Percentiles rank a stretch among this genome's conserved stretches.
Conservation (phyloP, 2,329 filamentous ascomycete species). For the Calonectria hongkongensis region DNA sequence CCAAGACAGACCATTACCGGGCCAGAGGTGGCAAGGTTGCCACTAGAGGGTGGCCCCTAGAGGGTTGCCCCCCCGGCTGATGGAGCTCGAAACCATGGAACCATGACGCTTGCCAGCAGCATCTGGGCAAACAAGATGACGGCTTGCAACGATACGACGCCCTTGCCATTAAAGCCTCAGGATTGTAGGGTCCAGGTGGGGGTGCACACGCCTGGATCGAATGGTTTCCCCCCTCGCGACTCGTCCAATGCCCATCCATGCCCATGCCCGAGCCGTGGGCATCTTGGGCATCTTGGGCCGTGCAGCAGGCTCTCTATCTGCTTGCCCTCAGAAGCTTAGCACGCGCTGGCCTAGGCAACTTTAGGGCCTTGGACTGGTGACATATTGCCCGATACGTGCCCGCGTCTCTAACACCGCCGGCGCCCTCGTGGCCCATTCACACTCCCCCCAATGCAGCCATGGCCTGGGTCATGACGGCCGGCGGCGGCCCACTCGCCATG, state of each 20-base stretch:
- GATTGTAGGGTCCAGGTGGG: conserved; percentile 30
- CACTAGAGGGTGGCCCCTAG: conserved; percentile 26
- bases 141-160: conserved; percentile 14
- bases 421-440: conserved; percentile 34
- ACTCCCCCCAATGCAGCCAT: conserved; percentile 38
- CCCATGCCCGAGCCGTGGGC: neutral
- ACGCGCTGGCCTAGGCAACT: conserved; percentile 13
- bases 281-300: conserved; percentile 12
- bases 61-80: conserved; percentile 18
- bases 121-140: conserved; percentile 19
- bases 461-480: conserved; percentile 44
- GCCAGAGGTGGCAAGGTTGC: conserved; percentile 30
- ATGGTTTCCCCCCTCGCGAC: conserved; percentile 27
- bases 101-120: conserved; percentile 2
- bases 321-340: neutral
- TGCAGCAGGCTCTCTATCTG: conserved; percentile 14
- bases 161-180: conserved; percentile 17
- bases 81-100: neutral
- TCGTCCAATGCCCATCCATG: conserved; percentile 13
- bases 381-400: conserved; percentile 45
- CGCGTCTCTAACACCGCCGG: conserved; percentile 25
- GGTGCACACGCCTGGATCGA: conserved; percentile 29
- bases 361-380: conserved; percentile 23
- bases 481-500: conserved; percentile 46
- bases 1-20: neutral